A percentile compares a stretch with the other conserved stretches of the same genome.
Evolutionary conservation across 257 asterid species (phyloP).

Genomic region (Rehmannia glutinosa): DNA sequence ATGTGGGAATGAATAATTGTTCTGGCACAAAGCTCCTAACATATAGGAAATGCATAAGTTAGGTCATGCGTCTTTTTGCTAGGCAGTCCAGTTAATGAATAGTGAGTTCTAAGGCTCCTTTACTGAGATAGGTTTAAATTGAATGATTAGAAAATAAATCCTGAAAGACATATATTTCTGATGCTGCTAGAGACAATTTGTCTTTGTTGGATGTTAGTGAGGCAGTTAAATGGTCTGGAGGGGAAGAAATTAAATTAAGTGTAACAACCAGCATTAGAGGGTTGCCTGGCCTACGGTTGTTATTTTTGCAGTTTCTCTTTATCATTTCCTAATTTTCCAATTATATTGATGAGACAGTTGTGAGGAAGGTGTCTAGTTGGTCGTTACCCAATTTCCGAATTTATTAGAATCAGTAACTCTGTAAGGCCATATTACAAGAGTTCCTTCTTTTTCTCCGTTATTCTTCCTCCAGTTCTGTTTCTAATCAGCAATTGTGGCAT

Average conservation of each 20-base stretch:
- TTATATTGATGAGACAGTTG: neutral
- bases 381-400: neutral
- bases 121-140: neutral
- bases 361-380: neutral
- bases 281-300: neutral
- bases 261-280: neutral
- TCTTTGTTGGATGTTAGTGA: neutral
- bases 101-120: neutral
- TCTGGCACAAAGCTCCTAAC: neutral
- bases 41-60: no score
- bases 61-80: neutral
- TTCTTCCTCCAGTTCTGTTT: neutral
- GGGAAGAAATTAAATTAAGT: neutral
- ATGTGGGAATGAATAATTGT: neutral
- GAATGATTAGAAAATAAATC: neutral
- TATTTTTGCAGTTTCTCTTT: neutral
- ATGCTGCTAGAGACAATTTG: conserved; percentile 3
- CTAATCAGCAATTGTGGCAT: conserved; percentile 5
- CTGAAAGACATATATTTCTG: neutral
- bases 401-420: neutral
- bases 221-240: conserved; percentile 6
- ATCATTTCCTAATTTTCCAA: neutral
- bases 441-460: neutral
- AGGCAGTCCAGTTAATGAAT: neutral
- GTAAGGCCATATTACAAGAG: neutral